Evolutionary conservation across 2,329 filamentous ascomycete species (phyloP), one percentile per base, ranked within the genome.

Genomic region (Teratosphaeria gauchensis): DNA sequence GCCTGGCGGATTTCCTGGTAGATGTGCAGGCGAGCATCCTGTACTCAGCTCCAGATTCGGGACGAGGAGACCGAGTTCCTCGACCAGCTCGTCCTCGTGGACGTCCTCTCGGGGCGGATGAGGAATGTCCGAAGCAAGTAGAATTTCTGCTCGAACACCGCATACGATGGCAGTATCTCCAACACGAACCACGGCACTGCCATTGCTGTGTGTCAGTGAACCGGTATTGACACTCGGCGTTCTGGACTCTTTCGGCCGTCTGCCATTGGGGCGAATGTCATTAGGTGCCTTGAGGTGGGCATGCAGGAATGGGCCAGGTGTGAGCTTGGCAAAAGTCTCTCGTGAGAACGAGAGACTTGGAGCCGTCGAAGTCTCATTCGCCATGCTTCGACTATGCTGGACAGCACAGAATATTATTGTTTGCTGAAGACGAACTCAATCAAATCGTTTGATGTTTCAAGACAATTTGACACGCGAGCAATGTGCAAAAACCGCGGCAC

Each of bases 151-250:
- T 52, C 92, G 85, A 21, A 99, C 85, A 59, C 92, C 94, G 71
- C 92, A 96, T 42, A 99, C 92, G n/a, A 92, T 90, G 0, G 90
- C 91, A 1, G 92, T 97, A 73, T 95, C 90, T 53, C 94, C 94
- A 56, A 89, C 79, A 38, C 94, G 84, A 55, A 97, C 88, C 0
- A 97, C 87, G 0, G 92, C 88, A 67, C 90, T 95, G 56, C 94
- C 94, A 71, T 95, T 87, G 58, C 90, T 88, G 73, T 99, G 91
- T 0, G 90, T 89, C 55, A 99, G 79, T 24, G 90, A 94, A 30
- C 89, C 88, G 0, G 85, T 84, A 74, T 96, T 94, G 66, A 94
- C 80, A 35, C 85, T 84, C n/a, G 88, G 85, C 24, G 80, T 73
- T 52, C 94, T 86, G 59, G 86, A 84, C 67, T 92, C 82, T 32